Percentiles rank a stretch among this genome's conserved stretches.
phyloP scores from a whole-genome alignment of 345 rosid genomes.

The Gossypium turneri region DNA sequence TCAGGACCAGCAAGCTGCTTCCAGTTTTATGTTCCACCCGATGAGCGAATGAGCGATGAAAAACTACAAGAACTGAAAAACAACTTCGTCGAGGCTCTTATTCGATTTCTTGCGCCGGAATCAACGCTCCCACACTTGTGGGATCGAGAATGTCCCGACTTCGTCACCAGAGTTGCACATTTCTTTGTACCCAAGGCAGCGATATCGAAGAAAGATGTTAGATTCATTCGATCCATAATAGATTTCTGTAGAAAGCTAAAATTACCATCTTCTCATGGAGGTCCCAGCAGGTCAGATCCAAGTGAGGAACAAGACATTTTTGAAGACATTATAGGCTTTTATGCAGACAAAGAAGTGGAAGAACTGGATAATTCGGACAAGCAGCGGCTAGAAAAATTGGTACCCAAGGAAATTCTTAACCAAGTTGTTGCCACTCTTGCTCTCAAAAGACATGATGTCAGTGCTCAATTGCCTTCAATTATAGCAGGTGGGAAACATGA shows the following conservation, averaged over 20 bases:
- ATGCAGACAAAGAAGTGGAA: not conserved
- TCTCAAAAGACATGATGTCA: not conserved
- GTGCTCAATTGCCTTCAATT: slow-evolving; percentile 4
- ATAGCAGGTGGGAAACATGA: not conserved
- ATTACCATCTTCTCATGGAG: not conserved
- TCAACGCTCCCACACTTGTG: not conserved
- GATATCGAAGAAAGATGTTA: not conserved
- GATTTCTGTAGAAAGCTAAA: not conserved
- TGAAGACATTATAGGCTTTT: not conserved
- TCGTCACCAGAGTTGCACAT: not conserved
- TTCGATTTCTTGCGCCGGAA: not conserved
- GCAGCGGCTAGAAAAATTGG: not conserved
- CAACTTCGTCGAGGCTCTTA: not conserved
- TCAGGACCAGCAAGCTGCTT: not conserved
- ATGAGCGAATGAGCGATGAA: not conserved
- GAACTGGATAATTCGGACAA: not conserved
- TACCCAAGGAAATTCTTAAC: not conserved
- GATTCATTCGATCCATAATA: not conserved
- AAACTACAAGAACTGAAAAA: not conserved
- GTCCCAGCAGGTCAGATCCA: not conserved
- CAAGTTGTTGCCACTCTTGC: not conserved
- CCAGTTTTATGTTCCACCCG: not conserved
- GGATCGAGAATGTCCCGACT: not conserved
- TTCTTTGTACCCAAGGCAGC: not conserved
- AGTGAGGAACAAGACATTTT: too few species aligned